Evolutionary conservation across 1,139 yeast species (phyloP).

Genomic region (Keqinozyma sinolaborantium): DNA sequence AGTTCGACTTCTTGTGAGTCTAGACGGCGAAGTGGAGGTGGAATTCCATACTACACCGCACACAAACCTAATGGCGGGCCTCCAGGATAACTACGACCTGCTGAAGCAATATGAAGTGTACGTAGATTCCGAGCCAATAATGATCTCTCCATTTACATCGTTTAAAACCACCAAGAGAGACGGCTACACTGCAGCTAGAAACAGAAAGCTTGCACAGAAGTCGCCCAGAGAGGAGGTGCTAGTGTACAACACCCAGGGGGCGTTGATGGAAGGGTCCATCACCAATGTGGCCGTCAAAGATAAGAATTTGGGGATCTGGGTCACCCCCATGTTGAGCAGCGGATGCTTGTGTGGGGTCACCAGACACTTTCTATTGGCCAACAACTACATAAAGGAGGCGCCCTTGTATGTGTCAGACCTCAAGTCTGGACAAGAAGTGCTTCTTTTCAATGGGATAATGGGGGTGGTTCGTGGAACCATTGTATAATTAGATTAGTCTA

Average conservation of each 20-base stretch:
- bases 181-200: conserved; percentile 62
- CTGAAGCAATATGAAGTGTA: conserved; percentile 52
- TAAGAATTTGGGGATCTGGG: conserved; percentile 50
- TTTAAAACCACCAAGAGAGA: conserved; percentile 80
- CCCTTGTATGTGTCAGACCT: conserved; percentile 43
- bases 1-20: conserved; percentile 51
- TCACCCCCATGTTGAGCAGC: conserved; percentile 70
- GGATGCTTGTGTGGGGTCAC: conserved; percentile 90
- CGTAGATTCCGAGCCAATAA: conserved; percentile 51
- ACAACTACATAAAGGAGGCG: conserved; percentile 55
- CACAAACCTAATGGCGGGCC: conserved; percentile 43
- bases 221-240: conserved; percentile 63
- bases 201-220: conserved; percentile 31
- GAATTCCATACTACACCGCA: conserved; percentile 41
- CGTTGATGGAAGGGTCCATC: conserved; percentile 80
- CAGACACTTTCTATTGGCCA: conserved; percentile 60
- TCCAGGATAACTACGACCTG: conserved; percentile 8
- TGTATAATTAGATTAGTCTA: conserved; percentile 6
- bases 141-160: conserved; percentile 75
- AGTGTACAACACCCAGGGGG: conserved; percentile 55
- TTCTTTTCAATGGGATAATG: conserved; percentile 77
- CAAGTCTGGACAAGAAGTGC: conserved; percentile 57
- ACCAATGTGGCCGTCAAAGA: conserved; percentile 72
- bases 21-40: conserved; percentile 46
- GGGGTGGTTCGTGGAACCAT: conserved; percentile 74